phyloP scores from a whole-genome alignment of 2,329 filamentous ascomycete species.

The Ophiostoma novo-ulmi region DNA sequence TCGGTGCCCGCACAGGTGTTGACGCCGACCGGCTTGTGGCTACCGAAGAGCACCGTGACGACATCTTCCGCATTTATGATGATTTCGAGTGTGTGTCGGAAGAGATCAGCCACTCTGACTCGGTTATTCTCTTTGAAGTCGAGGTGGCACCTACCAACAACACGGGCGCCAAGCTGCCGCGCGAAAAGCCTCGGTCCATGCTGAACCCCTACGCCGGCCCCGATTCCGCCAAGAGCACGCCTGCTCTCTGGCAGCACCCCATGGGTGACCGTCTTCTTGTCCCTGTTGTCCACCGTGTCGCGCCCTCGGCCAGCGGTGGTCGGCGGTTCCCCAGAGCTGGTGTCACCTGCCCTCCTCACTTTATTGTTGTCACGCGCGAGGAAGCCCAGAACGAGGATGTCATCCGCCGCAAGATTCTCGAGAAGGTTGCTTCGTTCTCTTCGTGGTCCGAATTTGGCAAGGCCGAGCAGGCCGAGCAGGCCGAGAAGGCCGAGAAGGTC shows the following conservation, averaged over 20 bases:
- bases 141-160: slow-evolving; percentile 75
- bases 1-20: slow-evolving; percentile 63
- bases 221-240: slow-evolving; percentile 41
- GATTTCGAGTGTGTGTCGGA: slow-evolving; percentile 65
- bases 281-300: slow-evolving; percentile 60
- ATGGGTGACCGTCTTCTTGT: slow-evolving; percentile 64
- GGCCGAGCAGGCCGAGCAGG: slow-evolving; percentile 35
- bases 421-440: slow-evolving; percentile 70
- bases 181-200: slow-evolving; percentile 48
- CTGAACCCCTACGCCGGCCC: slow-evolving; percentile 45
- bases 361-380: slow-evolving; percentile 68
- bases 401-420: slow-evolving; percentile 75
- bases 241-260: slow-evolving; percentile 52
- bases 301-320: slow-evolving; percentile 28
- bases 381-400: slow-evolving; percentile 63
- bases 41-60: slow-evolving; percentile 74
- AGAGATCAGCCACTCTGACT: slow-evolving; percentile 61
- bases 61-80: slow-evolving; percentile 81
- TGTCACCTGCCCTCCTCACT: slow-evolving; percentile 51
- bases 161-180: slow-evolving; percentile 48
- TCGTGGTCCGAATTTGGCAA: slow-evolving; percentile 61
- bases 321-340: slow-evolving; percentile 26
- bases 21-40: slow-evolving; percentile 64
- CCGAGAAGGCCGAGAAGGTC: neutral
- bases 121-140: slow-evolving; percentile 69